phyloP scores from a whole-genome alignment of 306 rosid species.

The Dalbergia oliveri region DNA sequence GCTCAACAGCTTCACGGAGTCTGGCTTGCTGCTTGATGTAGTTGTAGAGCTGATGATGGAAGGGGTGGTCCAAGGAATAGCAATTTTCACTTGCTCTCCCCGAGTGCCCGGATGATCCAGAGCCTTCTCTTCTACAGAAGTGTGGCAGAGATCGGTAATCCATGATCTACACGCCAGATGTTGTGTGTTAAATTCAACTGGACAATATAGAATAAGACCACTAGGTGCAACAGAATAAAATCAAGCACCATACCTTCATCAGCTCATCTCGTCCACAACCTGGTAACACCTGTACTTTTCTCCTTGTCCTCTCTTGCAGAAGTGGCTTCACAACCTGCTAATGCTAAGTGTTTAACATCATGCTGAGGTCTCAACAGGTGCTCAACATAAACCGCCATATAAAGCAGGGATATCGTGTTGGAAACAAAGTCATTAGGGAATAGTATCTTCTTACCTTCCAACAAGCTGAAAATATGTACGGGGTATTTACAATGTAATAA shows the following conservation, averaged over 20 bases:
- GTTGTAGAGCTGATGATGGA: constrained; percentile 85
- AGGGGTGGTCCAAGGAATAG: constrained; percentile 83
- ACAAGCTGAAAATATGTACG: constrained; percentile 92
- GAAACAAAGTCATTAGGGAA: constrained; percentile 35
- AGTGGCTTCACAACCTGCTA: constrained; percentile 96
- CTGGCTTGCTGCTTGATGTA: constrained; percentile 75
- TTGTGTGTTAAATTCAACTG: constrained; percentile 44
- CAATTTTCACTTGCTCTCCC: constrained; percentile 64
- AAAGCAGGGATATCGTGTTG: constrained; percentile 31
- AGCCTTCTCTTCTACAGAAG: constrained; percentile 83
- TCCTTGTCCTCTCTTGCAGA: constrained; percentile 92
- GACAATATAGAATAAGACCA: constrained; percentile 8
- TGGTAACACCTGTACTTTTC: constrained; percentile 85
- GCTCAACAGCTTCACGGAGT: constrained; percentile 52
- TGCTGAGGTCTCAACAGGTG: constrained; percentile 37
- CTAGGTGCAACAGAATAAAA: neutral
- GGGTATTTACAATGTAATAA: constrained; percentile 85
- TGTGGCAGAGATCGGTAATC: constrained; percentile 87
- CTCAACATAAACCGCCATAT: constrained; percentile 16
- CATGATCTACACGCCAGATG: constrained; percentile 77
- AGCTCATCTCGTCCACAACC: constrained; percentile 92
- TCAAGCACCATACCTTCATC: constrained; percentile 62
- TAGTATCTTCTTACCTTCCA: constrained; percentile 79
- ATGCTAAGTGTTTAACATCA: constrained; percentile 40
- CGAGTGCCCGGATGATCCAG: constrained; percentile 74